Evolutionary conservation across 306 rosid species (phyloP), one percentile per base, ranked within the genome.

Genomic region (Elaeagnus macrophylla): DNA sequence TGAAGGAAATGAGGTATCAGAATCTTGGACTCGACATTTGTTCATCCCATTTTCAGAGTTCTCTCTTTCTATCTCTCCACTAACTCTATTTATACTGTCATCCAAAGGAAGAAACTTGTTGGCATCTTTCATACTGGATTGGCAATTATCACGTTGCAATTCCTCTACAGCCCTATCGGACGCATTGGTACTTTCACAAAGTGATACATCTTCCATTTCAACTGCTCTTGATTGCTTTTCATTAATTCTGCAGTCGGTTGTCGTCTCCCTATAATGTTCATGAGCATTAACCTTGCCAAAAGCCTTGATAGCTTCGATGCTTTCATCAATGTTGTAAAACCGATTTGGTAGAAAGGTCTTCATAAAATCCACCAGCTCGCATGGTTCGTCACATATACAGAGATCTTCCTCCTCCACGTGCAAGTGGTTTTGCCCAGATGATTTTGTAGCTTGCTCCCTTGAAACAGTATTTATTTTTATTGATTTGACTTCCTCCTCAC

Each of bases 161-260:
- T 65, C 74, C 67, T 67, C 68, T 15, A 37, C 57, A 56, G 62
- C 18, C 36, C 39, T 43, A 54, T 53, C 39, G 48, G 70, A 68
- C 43, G 71, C 69, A 58, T 54, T 53, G 43, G 11, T 14, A 13
- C 57, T 57, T 53, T 43, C 61, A 56, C 42, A 65, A 67, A 43
- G 50, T 25, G 18, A 37, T 44, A 58, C 49, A 61, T 60, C 62
- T 67, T 66, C 79, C 48, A 13, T 59, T 54, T 69, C 59, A 55
- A 39, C 45, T 48, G 54, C 70, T 62, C 67, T 76, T 64, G 76
- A 41, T 12, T 53, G 67, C 57, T 25, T 70, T 62, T 66, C 84
- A 68, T 41, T 48, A 66, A 10, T 18, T 37, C 37, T 40, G 51
- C 67, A 39, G 51, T 61, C 69, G 59, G 54, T 41, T 45, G 53